Evolutionary conservation across 805 yeast genomes (phyloP).

Genomic region (Cyberlindnera mycetangii): DNA sequence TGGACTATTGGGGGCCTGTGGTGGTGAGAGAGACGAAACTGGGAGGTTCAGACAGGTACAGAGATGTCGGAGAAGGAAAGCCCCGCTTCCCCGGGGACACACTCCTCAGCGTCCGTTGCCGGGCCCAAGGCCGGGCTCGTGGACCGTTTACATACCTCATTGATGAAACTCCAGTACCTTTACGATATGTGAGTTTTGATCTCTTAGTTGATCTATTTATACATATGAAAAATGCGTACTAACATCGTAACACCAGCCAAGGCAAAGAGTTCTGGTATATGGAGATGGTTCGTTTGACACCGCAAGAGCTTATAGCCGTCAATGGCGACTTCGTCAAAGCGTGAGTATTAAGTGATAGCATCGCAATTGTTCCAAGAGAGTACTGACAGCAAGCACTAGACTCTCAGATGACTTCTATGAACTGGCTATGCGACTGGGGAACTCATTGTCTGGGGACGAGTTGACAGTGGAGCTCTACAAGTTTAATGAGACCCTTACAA

Average conservation of each 20-base stretch:
- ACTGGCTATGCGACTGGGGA: slow-evolving; percentile 15
- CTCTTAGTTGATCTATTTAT: not conserved
- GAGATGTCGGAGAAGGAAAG: no score
- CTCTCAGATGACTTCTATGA: slow-evolving; percentile 16
- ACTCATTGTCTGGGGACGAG: slow-evolving; percentile 9
- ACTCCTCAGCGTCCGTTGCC: no score
- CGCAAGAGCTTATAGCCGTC: slow-evolving; percentile 23
- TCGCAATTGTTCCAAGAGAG: no score
- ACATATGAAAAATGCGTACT: not conserved
- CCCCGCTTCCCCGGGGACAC: no score
- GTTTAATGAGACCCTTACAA: slow-evolving; percentile 27
- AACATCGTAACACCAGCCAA: slow-evolving; percentile 12
- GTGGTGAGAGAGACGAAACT: no score
- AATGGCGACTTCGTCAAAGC: slow-evolving; percentile 22
- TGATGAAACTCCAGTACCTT: slow-evolving; percentile 15
- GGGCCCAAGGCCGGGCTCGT: not conserved
- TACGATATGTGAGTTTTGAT: slow-evolving; percentile 15
- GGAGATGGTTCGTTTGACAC: slow-evolving; percentile 16
- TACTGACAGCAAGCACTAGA: no score
- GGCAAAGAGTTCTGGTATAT: slow-evolving; percentile 24
- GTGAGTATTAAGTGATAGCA: slow-evolving; percentile 7
- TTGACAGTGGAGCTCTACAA: slow-evolving; percentile 23
- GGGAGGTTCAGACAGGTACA: no score
- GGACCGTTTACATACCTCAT: slow-evolving; percentile 1
- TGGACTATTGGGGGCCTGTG: no score